phyloP scores from a whole-genome alignment of 2,329 filamentous ascomycete genomes.

The Stenocarpella maydis region DNA sequence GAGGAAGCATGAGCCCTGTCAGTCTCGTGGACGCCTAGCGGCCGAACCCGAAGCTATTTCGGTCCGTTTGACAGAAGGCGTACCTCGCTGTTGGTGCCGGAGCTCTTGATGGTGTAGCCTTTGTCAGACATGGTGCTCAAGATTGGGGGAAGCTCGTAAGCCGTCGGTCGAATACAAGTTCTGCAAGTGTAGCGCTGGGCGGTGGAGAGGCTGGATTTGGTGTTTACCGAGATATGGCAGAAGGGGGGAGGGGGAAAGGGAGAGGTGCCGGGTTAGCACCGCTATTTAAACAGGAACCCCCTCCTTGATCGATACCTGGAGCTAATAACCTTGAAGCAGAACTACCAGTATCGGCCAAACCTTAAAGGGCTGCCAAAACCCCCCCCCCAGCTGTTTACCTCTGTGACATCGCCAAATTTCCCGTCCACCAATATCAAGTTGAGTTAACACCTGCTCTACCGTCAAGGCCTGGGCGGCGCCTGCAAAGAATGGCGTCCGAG shows the following conservation, averaged over 20 bases:
- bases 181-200: not conserved
- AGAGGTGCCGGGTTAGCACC: not conserved
- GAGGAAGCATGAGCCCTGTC: not conserved
- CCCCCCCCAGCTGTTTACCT: not conserved
- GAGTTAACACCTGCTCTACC: not conserved
- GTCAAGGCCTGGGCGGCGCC: not conserved
- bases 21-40: not conserved
- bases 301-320: too few relatives aligned
- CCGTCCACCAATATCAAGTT: not conserved
- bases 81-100: slow-evolving; percentile 70
- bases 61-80: slow-evolving; percentile 24
- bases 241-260: not conserved
- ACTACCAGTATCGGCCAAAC: too few relatives aligned
- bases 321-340: not conserved
- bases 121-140: slow-evolving; percentile 33
- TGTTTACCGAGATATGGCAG: not conserved
- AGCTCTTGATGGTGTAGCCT: slow-evolving; percentile 54
- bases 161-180: not conserved
- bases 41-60: not conserved
- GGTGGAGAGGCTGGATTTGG: not conserved
- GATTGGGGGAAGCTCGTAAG: not conserved
- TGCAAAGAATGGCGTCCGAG: not conserved
- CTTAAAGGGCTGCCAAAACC: not conserved
- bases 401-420: not conserved
- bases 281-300: slow-evolving; percentile 17